Evolutionary conservation across 176 grass and related monocot species (phyloP).

Genomic region (Oryza officinalis): DNA sequence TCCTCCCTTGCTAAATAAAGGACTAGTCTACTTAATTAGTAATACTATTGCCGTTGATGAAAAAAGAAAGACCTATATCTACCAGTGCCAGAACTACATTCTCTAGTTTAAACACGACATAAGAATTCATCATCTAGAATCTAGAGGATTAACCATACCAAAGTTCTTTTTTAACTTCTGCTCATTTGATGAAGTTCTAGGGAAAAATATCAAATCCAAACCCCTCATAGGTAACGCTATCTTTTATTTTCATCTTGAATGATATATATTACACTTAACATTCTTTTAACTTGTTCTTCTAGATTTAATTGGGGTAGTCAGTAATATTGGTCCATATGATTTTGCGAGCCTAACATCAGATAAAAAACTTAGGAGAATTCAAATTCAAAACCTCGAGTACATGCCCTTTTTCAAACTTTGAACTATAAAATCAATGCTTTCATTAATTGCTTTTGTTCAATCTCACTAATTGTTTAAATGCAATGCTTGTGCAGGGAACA

Average conservation of each 20-base stretch:
- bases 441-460: too few species aligned
- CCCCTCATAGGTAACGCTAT: constrained; percentile 1
- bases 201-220: not conserved
- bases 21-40: not conserved
- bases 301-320: not conserved
- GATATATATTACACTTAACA: too few species aligned
- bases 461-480: too few species aligned
- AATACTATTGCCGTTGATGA: not conserved
- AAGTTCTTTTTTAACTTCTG: not conserved
- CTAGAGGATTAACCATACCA: not conserved
- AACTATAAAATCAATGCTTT: too few species aligned
- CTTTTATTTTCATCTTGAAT: too few species aligned
- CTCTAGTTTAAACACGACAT: not conserved
- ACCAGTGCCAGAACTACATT: not conserved
- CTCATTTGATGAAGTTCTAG: not conserved
- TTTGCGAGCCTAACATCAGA: not conserved
- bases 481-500: not conserved
- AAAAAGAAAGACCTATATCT: not conserved
- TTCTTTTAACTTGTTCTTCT: not conserved
- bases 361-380: too few species aligned
- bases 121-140: not conserved
- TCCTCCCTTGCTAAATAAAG: not conserved
- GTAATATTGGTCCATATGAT: not conserved
- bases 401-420: too few species aligned
- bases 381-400: too few species aligned